Evolutionary conservation across 176 grass and related monocot genomes (phyloP).

Genomic region (Panicum miliaceum): DNA sequence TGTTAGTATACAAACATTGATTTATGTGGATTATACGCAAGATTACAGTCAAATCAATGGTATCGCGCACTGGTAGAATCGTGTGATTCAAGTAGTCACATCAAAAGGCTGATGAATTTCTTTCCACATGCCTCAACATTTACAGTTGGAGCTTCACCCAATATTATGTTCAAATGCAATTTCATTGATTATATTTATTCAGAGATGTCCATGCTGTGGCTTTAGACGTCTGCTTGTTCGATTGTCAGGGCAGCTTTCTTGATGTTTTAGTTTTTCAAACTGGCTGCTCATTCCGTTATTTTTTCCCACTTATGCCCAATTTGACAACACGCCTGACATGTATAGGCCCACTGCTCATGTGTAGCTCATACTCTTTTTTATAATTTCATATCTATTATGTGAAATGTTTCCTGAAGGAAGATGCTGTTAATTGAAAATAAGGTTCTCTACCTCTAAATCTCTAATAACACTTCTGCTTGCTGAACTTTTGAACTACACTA

Average conservation of each 20-base stretch:
- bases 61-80: background rate
- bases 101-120: background rate
- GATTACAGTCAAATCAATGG: background rate
- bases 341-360: background rate
- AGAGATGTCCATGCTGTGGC: background rate
- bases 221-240: background rate
- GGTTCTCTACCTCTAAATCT: background rate
- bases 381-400: background rate
- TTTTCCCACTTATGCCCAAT: background rate
- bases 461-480: background rate
- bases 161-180: background rate
- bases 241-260: background rate
- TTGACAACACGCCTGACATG: background rate
- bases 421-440: background rate
- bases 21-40: background rate
- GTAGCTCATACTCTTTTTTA: background rate
- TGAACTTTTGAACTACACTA: background rate
- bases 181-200: background rate
- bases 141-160: background rate
- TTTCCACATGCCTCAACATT: conserved; percentile 1
- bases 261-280: conserved; percentile 6
- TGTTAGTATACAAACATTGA: conserved; percentile 9
- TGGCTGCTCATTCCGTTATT: background rate
- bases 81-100: background rate
- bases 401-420: background rate